These are phyloP conservation scores for Rhodotorula toruloides DNA, from an alignment of 768 basidiomycete species.

Conservation along the genomic window DNA sequence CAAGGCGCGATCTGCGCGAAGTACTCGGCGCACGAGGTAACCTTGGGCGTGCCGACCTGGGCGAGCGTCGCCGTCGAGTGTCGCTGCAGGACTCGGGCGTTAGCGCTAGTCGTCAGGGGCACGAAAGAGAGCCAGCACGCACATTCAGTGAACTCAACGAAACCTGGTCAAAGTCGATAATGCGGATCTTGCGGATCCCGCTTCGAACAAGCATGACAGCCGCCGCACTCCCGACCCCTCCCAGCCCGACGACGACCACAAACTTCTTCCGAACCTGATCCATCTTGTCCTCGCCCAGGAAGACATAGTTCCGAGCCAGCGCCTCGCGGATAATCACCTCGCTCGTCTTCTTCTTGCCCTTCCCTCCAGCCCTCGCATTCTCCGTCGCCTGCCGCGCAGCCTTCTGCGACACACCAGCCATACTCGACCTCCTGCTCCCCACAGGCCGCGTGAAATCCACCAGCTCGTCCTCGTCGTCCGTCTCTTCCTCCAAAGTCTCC, in stretches of 20 bases:
- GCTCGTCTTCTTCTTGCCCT: slow-evolving; percentile 23
- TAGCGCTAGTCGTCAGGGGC: not conserved
- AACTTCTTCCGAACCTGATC: slow-evolving; percentile 62
- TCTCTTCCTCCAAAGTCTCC: slow-evolving; percentile 4
- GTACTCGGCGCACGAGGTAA: slow-evolving; percentile 64
- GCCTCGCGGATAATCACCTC: slow-evolving; percentile 83
- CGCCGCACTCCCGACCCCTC: slow-evolving; percentile 87
- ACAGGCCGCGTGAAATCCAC: slow-evolving; percentile 28
- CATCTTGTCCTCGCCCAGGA: slow-evolving; percentile 89
- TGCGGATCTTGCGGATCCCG: slow-evolving; percentile 40
- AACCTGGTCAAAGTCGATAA: slow-evolving; percentile 84
- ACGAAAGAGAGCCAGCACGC: slow-evolving; percentile 8
- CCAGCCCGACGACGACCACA: slow-evolving; percentile 88
- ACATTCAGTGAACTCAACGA: slow-evolving; percentile 85
- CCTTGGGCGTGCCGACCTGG: slow-evolving; percentile 92
- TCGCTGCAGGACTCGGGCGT: slow-evolving; percentile 47
- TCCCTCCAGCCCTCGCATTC: not conserved
- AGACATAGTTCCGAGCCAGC: slow-evolving; percentile 86
- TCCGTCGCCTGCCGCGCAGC: not conserved
- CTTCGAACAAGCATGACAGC: slow-evolving; percentile 41
- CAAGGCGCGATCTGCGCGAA: slow-evolving; percentile 67
- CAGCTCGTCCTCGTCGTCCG: slow-evolving; percentile 31
- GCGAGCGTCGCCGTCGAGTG: slow-evolving; percentile 83
- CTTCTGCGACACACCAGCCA: not conserved
- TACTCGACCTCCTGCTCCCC: slow-evolving; percentile 11